A percentile compares a stretch with the other conserved stretches of the same genome.
Conservation (phyloP, 73 alveolate genomes). For the Paramecium bursaria region DNA sequence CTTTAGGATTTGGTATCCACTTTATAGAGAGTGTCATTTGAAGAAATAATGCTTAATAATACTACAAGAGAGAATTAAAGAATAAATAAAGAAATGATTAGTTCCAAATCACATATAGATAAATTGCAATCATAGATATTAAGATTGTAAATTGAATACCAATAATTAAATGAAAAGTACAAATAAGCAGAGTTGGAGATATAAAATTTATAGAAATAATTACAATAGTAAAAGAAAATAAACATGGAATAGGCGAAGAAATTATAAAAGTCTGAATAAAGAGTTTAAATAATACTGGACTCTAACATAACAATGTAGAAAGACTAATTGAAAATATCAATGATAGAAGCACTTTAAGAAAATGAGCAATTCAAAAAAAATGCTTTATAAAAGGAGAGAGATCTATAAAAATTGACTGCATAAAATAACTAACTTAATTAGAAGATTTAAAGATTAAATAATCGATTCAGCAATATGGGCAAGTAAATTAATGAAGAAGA, state of each 20-base stretch:
- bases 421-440: neutral
- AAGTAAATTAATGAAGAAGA: conserved; percentile 25
- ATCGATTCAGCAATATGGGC: conserved; percentile 8
- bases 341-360: conserved; percentile 34
- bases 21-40: conserved; percentile 22
- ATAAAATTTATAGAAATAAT: neutral
- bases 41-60: conserved; percentile 26
- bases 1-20: conserved; percentile 37
- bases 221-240: neutral
- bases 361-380: conserved; percentile 45
- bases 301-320: conserved; percentile 40
- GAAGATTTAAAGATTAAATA: conserved; percentile 26
- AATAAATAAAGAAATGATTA: neutral
- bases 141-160: conserved; percentile 10
- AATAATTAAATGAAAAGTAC: neutral
- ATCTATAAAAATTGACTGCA: neutral
- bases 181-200: conserved; percentile 2
- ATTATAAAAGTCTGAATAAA: conserved; percentile 22
- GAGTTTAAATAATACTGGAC: conserved; percentile 38
- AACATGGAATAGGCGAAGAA: conserved; percentile 29
- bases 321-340: conserved; percentile 4
- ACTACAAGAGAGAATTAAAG: conserved; percentile 21
- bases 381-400: conserved; percentile 37
- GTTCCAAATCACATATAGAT: neutral
- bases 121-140: neutral